Base-by-base conservation (phyloP, 2,329 filamentous ascomycete species). In the Thermoascus crustaceus region DNA sequence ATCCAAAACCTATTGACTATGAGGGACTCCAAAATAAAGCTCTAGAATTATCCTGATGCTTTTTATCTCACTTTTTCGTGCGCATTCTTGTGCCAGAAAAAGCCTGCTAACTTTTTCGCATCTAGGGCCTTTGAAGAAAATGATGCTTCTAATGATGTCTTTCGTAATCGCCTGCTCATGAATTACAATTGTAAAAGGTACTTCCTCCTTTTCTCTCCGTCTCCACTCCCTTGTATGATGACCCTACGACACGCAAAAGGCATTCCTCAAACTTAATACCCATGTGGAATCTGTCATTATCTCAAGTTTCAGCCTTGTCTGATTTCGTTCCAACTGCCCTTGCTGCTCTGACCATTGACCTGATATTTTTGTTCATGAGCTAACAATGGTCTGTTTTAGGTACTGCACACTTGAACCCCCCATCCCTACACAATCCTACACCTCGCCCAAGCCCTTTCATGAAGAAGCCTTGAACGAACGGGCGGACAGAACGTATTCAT, bases 271-370 rank as follows among this genome's bases (percentile, higher is more conserved):
- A 66, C 75, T 70, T 72, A 78, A 78, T 63, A 65, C 66, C 58
- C 61, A 70, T 78, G 74, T 77, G 70, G 74, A 78, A 73, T 69
- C 67, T 73, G 72, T 76, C 68, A 48, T 50, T 61, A 52, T 58
- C 58, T 67, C 59, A 75, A 79, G 75, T 78, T 78, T 78, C 75
- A 78, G 75, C 75, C 75, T 78, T 78, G 75, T 78, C 74, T 78
- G 75, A 78, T 62, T 37, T 35, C 38, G 26, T 30, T 35, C 39
- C 37, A 39, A 44, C 45, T 46, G 36, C 42, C 38, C 42, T 42
- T 50, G 40, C 32, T 30, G 30, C 17, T 24, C 17, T 18, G n/a
- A 27, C 39, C 32, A 39, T 25, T 39, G 39, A 42, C 32, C 32
- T 25, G n/a, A n/a, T n/a, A n/a, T n/a, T n/a, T n/a, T n/a, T n/a